Evolutionary conservation across 352 stramenopile species (phyloP), one percentile per base, ranked within the genome.

Genomic region (Pythium rhizo-oryzae): DNA sequence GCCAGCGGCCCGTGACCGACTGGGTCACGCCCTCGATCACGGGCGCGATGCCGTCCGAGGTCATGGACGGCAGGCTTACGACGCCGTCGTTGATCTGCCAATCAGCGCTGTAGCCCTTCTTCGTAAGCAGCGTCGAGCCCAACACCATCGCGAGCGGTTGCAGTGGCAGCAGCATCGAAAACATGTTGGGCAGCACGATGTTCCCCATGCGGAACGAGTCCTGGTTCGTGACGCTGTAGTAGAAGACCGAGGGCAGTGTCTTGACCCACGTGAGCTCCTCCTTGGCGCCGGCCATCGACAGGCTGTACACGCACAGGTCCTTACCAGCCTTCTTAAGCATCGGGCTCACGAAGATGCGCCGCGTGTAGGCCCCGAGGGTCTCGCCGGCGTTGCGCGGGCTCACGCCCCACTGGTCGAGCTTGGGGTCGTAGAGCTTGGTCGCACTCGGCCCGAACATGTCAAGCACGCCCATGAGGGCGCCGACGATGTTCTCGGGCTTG

Each of bases 261-360:
- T 74, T 73, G 53, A 82, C 68, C 75, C 75, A 82, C 30, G 39
- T 67, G 60, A 73, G 72, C 15, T 80, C 72, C 39, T 78, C 69
- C 7, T 30, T 41, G 23, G 69, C 70, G 11, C 74, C 74, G 18
- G 33, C 28, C 2, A 60, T 74, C 25, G 74, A 76, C 12, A 78
- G 44, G 47, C 67, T 71, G 64, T 74, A 74, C 18, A 73, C 30
- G 15, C 59, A 76, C 19, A 72, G 55, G 25, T 80, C 74, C 21
- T 76, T 69, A 59, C 53, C 47, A n/a, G 55, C 53, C 9, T 65
- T 58, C 12, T 65, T 44, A 24, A 80, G 52, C 53, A 57, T 53
- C 15, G 52, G 35, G 54, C 74, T 80, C 23, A 23, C n/a, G 9
- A 70, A 67, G 8, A 70, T 23, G 25, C 74, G 74, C 51, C 70